Evolutionary conservation across 2,329 filamentous ascomycete species (phyloP).

Genomic region (Cordyceps javanica): DNA sequence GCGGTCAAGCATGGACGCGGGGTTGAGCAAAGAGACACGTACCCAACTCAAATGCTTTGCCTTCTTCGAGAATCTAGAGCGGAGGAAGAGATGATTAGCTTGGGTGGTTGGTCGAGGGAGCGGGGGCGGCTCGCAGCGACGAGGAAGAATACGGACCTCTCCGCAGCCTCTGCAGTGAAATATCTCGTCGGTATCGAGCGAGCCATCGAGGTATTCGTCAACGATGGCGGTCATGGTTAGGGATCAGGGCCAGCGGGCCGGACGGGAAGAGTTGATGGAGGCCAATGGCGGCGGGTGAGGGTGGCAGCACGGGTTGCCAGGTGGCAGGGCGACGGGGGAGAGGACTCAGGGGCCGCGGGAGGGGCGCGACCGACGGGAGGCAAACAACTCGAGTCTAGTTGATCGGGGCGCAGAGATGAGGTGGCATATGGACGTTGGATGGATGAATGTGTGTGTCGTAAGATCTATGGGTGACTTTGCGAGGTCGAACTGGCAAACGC

Average conservation of each 20-base stretch:
- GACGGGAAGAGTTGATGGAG: not conserved
- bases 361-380: not conserved
- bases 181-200: conserved; percentile 72
- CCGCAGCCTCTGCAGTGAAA: conserved; percentile 92
- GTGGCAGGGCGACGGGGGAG: not conserved
- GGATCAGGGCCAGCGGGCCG: conserved; percentile 5
- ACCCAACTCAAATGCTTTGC: conserved; percentile 97
- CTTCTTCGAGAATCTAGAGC: conserved; percentile 85
- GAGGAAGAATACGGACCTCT: conserved; percentile 55
- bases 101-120: not conserved
- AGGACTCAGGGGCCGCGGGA: conserved; percentile 2
- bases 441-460: not conserved
- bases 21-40: conserved; percentile 29
- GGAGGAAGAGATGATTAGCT: conserved; percentile 16
- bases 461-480: not conserved
- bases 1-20: conserved; percentile 12
- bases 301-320: not conserved
- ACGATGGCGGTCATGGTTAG: conserved; percentile 42
- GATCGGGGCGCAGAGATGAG: not conserved
- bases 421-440: not conserved
- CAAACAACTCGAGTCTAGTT: not conserved
- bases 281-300: conserved; percentile 5
- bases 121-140: not conserved
- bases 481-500: not conserved
- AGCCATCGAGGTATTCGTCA: conserved; percentile 57